Evolutionary conservation across 352 stramenopile genomes (phyloP), one percentile per base, ranked within the genome.

Genomic region (Phytophthora cactorum): DNA sequence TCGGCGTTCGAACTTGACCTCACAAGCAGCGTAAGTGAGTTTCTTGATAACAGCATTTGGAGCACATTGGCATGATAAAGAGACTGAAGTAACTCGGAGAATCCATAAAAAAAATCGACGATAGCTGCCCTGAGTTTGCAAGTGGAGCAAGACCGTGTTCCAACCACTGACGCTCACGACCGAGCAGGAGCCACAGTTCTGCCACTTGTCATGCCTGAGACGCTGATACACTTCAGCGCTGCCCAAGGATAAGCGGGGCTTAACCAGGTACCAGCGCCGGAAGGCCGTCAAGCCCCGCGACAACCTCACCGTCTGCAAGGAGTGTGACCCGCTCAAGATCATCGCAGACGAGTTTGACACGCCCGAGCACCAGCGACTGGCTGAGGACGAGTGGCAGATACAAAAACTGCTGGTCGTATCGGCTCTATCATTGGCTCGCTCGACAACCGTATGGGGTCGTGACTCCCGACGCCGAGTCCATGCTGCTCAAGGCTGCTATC

Each of bases 391-490:
- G 34, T 89, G 79, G 77, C 70, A 77, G 47, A 50, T 75, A 17
- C 75, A 80, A 34, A 79, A 76, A 66, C 61, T 91, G 54, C 65
- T 91, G 28, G 66, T 83, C 22, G 73, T 2, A 49, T 79, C 17
- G 83, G 79, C 25, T 66, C 77, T 47, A 66, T 90, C 32, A 51
- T 74, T 34, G 81, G 81, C 2, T 77, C 79, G 39, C 74, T 91
- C 8, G 81, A 89, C 63, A 82, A 92, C 63, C 90, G 72, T 87
- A 84, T 59, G 81, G 83, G 12, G 54, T 83, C 29, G 41, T 78
- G 12, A 78, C 81, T 8, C 70, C 72, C 28, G 75, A 84, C 44
- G 52, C 61, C 31, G 41, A 61, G 14, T 59, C 69, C 5, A 82
- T 85, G 65, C 43, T 83, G 41, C 68, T 83, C 47, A 78, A 86